A percentile compares a stretch with the other conserved stretches of the same genome.
These are phyloP conservation scores for Mycena pura DNA, from an alignment of 768 basidiomycete species.

Conservation along the genomic window DNA sequence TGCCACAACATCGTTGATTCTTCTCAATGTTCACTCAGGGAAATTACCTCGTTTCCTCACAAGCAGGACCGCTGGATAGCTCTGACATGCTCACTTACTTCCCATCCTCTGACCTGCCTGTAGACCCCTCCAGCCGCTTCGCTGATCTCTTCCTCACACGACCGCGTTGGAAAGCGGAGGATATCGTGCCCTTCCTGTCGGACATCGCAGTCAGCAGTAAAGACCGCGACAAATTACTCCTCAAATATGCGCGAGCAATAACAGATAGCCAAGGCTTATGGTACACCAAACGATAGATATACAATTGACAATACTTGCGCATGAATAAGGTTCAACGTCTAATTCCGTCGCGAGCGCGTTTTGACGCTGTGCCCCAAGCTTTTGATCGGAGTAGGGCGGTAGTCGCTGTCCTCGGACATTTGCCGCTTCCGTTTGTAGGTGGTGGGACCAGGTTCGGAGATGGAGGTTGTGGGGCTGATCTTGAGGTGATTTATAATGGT, in stretches of 20 bases:
- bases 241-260: slow-evolving; percentile 84
- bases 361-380: slow-evolving; percentile 44
- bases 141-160: slow-evolving; percentile 86
- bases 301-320: slow-evolving; percentile 47
- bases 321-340: slow-evolving; percentile 31
- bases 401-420: slow-evolving; percentile 47
- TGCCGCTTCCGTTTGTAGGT: slow-evolving; percentile 15
- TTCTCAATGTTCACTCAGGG: slow-evolving; percentile 59
- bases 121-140: slow-evolving; percentile 83
- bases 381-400: slow-evolving; percentile 51
- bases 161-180: slow-evolving; percentile 75
- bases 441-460: slow-evolving; percentile 12
- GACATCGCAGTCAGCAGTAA: slow-evolving; percentile 87
- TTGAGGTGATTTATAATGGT: slow-evolving; percentile 51
- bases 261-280: slow-evolving; percentile 71
- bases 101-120: slow-evolving; percentile 74
- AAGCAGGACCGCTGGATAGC: slow-evolving; percentile 42
- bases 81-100: slow-evolving; percentile 68
- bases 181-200: slow-evolving; percentile 80
- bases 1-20: not conserved
- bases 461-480: slow-evolving; percentile 39
- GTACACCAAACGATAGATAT: slow-evolving; percentile 77
- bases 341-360: slow-evolving; percentile 49
- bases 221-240: slow-evolving; percentile 84
- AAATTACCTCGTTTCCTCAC: slow-evolving; percentile 67